These are phyloP conservation scores for Zasmidium angulare DNA, from an alignment of 2,329 filamentous ascomycete species.

Conservation along the genomic window DNA sequence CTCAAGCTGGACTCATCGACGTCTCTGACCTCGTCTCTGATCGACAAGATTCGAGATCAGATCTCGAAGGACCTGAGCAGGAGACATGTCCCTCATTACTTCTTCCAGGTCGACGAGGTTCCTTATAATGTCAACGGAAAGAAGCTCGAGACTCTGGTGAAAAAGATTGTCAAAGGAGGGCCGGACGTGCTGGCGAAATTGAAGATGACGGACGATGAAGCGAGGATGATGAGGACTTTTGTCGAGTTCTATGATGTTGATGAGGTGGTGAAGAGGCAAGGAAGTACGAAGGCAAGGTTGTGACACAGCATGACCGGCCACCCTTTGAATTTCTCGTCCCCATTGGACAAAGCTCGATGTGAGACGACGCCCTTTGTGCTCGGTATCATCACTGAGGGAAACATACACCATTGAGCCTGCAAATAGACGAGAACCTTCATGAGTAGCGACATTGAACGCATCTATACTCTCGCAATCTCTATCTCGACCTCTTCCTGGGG, in stretches of 20 bases:
- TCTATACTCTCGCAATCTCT: background rate
- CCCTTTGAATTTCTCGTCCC: no score
- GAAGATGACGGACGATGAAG: constrained; percentile 14
- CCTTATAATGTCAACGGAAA: constrained; percentile 15
- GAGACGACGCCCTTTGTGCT: no score
- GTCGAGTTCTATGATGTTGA: constrained; percentile 12
- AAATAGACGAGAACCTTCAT: no score
- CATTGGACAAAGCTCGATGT: no score
- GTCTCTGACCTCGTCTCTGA: background rate
- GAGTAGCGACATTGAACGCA: background rate
- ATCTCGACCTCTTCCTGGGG: no score
- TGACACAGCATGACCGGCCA: no score
- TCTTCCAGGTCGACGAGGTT: constrained; percentile 11
- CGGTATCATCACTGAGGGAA: no score
- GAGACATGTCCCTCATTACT: constrained; percentile 13
- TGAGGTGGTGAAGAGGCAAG: background rate
- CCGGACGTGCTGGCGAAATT: constrained; percentile 9
- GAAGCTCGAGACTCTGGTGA: constrained; percentile 13
- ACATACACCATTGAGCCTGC: no score
- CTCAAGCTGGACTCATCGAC: constrained; percentile 29
- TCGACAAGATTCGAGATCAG: background rate
- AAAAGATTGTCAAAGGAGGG: constrained; percentile 10
- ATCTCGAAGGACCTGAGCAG: constrained; percentile 11
- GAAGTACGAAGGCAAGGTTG: constrained; percentile 2
- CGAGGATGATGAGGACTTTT: constrained; percentile 10